A percentile compares a stretch with the other conserved stretches of the same genome.
These are phyloP conservation scores for Rhizomucor miehei DNA, from an alignment of 371 early-diverging fungal species.

Conservation along the genomic window DNA sequence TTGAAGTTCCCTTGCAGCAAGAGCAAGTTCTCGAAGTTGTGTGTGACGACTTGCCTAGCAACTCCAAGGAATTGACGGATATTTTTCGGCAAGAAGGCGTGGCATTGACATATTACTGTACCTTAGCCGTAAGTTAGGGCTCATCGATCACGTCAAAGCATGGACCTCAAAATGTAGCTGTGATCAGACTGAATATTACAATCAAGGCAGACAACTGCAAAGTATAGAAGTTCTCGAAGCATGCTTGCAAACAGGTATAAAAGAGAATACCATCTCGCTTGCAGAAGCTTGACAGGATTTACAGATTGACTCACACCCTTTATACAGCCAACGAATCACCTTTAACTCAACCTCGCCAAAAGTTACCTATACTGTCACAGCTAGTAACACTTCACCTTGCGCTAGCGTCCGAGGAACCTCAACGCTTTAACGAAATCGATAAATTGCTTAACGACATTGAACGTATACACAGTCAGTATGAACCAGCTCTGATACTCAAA, in stretches of 20 bases:
- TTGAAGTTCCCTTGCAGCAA: slow-evolving; percentile 80
- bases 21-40: slow-evolving; percentile 81
- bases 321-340: slow-evolving; percentile 39
- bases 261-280: slow-evolving; percentile 9
- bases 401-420: slow-evolving; percentile 48
- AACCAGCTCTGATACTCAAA: slow-evolving; percentile 69
- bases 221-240: slow-evolving; percentile 60
- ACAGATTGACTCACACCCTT: neutral
- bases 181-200: slow-evolving; percentile 73
- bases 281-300: no score
- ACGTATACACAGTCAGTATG: slow-evolving; percentile 66
- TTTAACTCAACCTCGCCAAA: slow-evolving; percentile 53
- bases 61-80: slow-evolving; percentile 70
- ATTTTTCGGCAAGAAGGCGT: slow-evolving; percentile 76
- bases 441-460: slow-evolving; percentile 71
- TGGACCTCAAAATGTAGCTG: neutral
- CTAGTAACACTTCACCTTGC: slow-evolving; percentile 67
- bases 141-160: neutral
- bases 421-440: slow-evolving; percentile 63
- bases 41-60: slow-evolving; percentile 66
- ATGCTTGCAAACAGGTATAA: slow-evolving; percentile 56
- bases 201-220: slow-evolving; percentile 59
- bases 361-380: slow-evolving; percentile 63
- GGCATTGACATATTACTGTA: slow-evolving; percentile 69
- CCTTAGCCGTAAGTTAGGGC: slow-evolving; percentile 67